Evolutionary conservation across 225 moss, liverwort and hornwort genomes (phyloP), one percentile per base, ranked within the genome.

Genomic region (Asterella californica): DNA sequence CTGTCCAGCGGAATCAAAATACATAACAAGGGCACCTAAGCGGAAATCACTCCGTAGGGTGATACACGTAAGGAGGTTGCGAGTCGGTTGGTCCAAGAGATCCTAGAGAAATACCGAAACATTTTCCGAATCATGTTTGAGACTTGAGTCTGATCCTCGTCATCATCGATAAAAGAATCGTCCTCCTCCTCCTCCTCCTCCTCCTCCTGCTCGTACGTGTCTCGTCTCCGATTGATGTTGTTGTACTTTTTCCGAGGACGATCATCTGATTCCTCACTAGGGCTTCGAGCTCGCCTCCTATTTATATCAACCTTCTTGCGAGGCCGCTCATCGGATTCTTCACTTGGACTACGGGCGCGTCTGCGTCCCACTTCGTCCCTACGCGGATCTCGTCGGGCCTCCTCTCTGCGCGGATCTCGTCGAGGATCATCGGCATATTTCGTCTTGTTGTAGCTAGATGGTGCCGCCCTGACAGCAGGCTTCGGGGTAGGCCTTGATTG

Each of bases 121-220:
- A 96, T 78, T 73, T 88, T 94, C 78, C 90, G 96, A 52, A 96
- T 96, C 75, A 93, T 87, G 82, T 88, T 91, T 11, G 96, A 92
- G 25, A 88, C 85, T 19, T 83, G 76, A 32, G 64, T 64, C 17
- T 47, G 42, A 54, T 81, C 88, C 70, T 88, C 85, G 42, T 83
- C 88, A 79, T 88, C 88, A 52, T 82, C 85, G 14, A 88, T 83
- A 45, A 85, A 83, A 50, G 83, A 83, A 72, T 88, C 88, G 33
- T 75, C 77, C 5, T 79, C 81, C 25, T 76, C 76, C 49, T 83
- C 85, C 32, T 79, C 72, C 45, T 79, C 73, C 33, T 60, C 75
- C 33, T 79, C 72, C 45, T 79, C 73, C 33, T 60, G 66, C 33
- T 60, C 70, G 60, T 79, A 42, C 15, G 36, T 74, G 10, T 57